Evolutionary conservation across 192 early-diverging fungal species (phyloP).

Genomic region (Gorgonomyces haynaldii): DNA sequence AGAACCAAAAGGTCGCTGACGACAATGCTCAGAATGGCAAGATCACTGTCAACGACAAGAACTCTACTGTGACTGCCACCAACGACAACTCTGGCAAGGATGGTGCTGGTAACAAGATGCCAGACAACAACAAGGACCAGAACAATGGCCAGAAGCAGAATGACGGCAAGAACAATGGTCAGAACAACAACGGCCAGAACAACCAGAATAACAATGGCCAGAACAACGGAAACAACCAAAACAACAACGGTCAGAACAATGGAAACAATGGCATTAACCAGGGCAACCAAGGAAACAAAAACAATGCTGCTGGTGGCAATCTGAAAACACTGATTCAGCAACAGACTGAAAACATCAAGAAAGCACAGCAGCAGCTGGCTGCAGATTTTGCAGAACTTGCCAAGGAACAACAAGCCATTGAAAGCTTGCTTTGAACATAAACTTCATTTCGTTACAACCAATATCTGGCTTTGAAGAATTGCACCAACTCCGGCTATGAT

Average conservation of each 20-base stretch:
- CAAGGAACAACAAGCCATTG: no score
- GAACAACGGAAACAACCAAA: neutral
- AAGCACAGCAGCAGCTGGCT: no score
- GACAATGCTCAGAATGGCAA: constrained; percentile 2
- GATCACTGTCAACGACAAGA: neutral
- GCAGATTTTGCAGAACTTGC: no score
- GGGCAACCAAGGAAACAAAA: no score
- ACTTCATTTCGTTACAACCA: constrained; percentile 40
- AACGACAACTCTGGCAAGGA: constrained; percentile 5
- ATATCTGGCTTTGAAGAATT: constrained; percentile 39
- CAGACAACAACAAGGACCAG: neutral
- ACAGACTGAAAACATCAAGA: no score
- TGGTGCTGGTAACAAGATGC: neutral
- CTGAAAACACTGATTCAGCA: no score
- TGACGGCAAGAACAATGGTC: neutral
- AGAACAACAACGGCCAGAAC: neutral
- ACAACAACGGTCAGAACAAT: neutral
- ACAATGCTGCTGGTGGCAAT: no score
- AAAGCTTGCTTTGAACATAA: no score
- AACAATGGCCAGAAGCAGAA: neutral
- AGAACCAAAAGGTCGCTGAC: neutral
- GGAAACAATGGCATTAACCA: no score
- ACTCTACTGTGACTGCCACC: neutral
- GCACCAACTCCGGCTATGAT: constrained; percentile 28
- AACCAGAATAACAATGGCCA: neutral